A percentile compares a stretch with the other conserved stretches of the same genome.
Evolutionary conservation across 2,329 filamentous ascomycete genomes (phyloP).

Genomic region (Biscogniauxia sp.): DNA sequence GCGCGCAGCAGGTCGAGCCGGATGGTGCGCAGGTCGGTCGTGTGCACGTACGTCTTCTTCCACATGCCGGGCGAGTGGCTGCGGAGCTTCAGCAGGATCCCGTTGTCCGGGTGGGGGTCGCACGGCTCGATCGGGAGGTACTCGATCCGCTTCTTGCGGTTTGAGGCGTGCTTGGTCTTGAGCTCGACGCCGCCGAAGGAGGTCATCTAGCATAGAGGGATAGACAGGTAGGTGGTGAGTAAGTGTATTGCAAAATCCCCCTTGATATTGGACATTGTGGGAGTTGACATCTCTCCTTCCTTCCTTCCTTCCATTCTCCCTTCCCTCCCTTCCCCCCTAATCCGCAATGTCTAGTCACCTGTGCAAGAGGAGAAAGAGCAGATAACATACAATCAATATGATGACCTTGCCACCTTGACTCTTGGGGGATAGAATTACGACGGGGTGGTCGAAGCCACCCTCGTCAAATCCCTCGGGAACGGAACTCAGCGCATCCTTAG

Average conservation of each 20-base stretch:
- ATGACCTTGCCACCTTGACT: conserved; percentile 18
- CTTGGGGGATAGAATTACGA: conserved; percentile 23
- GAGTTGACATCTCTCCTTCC: conserved; percentile 2
- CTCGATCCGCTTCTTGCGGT: conserved; percentile 7
- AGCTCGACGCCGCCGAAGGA: conserved; percentile 18
- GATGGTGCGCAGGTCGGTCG: conserved; percentile 10
- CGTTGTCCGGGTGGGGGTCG: conserved; percentile 22
- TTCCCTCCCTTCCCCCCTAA: neutral
- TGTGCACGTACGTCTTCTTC: conserved; percentile 22
- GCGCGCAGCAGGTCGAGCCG: conserved; percentile 6
- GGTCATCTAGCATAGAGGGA: conserved; percentile 15
- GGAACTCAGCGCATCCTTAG: conserved; percentile 3
- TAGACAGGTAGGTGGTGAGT: too few relatives aligned
- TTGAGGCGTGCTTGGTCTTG: conserved; percentile 4
- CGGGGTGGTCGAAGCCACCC: conserved; percentile 23
- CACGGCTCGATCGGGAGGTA: conserved; percentile 22
- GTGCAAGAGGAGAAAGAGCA: neutral
- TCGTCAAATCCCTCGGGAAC: conserved; percentile 8
- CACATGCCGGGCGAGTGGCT: conserved; percentile 8
- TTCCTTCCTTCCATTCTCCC: neutral
- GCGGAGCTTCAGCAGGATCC: conserved; percentile 18
- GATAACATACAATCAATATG: conserved; percentile 18
- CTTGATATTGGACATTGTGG: too few relatives aligned
- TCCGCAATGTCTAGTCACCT: neutral
- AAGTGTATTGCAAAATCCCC: too few relatives aligned